Base-by-base conservation (phyloP, 768 basidiomycete species). In the Tylopilus rubrobrunneus region DNA sequence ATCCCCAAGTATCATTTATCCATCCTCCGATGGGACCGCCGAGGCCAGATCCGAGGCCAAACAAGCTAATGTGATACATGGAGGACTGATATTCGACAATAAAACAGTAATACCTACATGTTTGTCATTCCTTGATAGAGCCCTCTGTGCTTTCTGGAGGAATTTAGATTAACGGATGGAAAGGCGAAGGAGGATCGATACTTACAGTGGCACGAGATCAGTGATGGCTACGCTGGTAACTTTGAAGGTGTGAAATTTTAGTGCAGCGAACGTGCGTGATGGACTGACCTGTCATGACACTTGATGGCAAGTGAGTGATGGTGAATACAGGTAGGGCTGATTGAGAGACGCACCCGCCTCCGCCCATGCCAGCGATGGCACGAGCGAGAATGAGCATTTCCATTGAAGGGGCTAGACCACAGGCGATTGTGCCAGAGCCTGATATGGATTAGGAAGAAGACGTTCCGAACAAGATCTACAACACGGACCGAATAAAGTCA, bases 41-140 rank as follows among this genome's bases (percentile, higher is more conserved):
- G 21, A 90, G 71, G 45, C 85, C 86, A 40, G 89, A 83, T 51
- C 94, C 94, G 49, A 91, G 73, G 41, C 93, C 94, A 66, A 84
- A 96, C 57, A 92, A 68, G 70, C 90, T 92, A 62, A 59, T 40
- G 52, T 2, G 48, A 53, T 40, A 7, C 8, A 19, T 55, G 8
- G 58, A 57, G 45, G 53, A 51, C 48, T 40, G 64, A 52, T n/a
- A 23, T 45, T 45, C 45, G 34, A 41, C 7, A 15, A 41, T 12
- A 33, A 27, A 41, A 40, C 44, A 41, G 28, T 51, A 8, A 2
- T 33, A 66, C 82, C 60, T 75, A 92, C 90, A 93, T 82, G 66
- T 93, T 93, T 33, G 87, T 85, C 76, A 92, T 78, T 52, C 94
- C 94, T 69, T 98, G 96, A 65, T 93, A 96, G 9, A 96, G 71